phyloP scores from a whole-genome alignment of 139 green algal genomes.

The Tetraselmis chui region DNA sequence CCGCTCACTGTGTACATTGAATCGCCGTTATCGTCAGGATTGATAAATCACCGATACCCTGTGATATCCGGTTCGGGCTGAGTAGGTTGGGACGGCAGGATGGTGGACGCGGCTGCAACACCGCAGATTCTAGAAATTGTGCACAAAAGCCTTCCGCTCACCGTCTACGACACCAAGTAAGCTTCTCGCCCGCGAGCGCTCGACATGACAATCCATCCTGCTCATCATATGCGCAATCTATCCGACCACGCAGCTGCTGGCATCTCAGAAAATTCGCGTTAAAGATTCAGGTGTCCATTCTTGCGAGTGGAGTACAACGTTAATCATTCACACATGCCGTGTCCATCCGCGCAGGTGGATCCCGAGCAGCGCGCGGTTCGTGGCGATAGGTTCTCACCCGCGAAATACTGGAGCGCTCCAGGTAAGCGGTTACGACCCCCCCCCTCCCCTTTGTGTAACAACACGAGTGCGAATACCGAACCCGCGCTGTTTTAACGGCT shows the following conservation, averaged over 20 bases:
- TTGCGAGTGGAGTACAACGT: too few relatives aligned
- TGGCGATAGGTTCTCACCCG: constrained; percentile 60
- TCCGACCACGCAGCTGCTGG: neutral
- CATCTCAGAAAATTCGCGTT: neutral
- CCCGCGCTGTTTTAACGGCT: too few relatives aligned
- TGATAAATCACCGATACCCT: too few relatives aligned
- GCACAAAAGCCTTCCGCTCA: constrained; percentile 63
- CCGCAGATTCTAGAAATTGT: constrained; percentile 78
- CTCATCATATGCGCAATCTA: neutral
- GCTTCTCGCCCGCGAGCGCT: neutral
- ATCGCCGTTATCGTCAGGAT: too few relatives aligned
- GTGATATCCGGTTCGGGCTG: too few relatives aligned
- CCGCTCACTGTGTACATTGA: too few relatives aligned
- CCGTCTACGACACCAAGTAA: constrained; percentile 75
- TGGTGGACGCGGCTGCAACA: constrained; percentile 6
- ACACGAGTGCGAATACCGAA: too few relatives aligned
- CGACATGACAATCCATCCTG: neutral
- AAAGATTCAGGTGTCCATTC: neutral
- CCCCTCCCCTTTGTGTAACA: too few relatives aligned
- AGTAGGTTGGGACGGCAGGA: neutral
- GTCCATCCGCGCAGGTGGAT: constrained; percentile 72
- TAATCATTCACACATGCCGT: too few relatives aligned
- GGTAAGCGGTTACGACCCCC: too few relatives aligned
- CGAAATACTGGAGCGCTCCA: constrained; percentile 65
- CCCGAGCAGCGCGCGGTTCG: constrained; percentile 67